Evolutionary conservation across 441 rosid genomes (phyloP).

Genomic region (Syzygium syzygioides): DNA sequence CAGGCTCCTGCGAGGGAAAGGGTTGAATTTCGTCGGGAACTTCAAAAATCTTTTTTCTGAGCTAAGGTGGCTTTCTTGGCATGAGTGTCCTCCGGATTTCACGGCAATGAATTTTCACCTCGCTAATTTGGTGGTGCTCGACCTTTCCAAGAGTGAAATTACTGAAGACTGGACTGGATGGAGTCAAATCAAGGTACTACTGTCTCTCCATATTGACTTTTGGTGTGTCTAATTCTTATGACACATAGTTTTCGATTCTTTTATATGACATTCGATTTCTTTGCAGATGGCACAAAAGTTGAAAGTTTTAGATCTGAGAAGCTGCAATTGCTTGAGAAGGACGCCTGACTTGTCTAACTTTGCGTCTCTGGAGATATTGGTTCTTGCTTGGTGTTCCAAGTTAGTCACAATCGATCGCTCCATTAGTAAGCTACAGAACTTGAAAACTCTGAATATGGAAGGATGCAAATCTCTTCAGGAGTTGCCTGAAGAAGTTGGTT

Average conservation of each 20-base stretch:
- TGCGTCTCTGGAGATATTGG: background rate
- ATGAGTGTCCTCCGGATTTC: background rate
- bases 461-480: background rate
- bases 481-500: background rate
- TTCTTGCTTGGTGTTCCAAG: background rate
- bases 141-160: background rate
- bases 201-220: background rate
- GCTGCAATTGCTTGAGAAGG: background rate
- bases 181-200: background rate
- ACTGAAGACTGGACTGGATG: background rate
- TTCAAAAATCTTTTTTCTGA: background rate
- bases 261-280: background rate
- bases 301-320: background rate
- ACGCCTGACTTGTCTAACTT: background rate
- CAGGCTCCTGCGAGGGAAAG: background rate
- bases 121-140: background rate
- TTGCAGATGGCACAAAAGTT: background rate
- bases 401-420: background rate
- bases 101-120: background rate
- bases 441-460: background rate
- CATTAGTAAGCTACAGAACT: background rate
- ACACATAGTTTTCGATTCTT: background rate
- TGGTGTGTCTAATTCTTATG: background rate
- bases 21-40: background rate
- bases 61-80: slow-evolving; percentile 4